Evolutionary conservation across 495 filamentous ascomycete genomes (phyloP).

Genomic region (Poronia punctata): DNA sequence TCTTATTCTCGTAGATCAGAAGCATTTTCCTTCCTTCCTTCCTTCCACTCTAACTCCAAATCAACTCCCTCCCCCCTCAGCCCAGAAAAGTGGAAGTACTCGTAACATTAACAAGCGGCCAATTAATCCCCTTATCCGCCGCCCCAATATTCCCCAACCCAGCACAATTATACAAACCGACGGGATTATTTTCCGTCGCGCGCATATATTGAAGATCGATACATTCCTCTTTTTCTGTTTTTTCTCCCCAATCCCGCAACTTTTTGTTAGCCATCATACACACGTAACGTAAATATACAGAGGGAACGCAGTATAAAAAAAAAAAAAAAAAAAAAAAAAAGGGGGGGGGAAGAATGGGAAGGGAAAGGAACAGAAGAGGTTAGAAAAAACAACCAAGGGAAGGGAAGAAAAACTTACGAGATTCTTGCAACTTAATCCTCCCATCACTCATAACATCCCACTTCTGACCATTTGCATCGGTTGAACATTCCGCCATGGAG

Average conservation of each 20-base stretch:
- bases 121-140: conserved; percentile 48
- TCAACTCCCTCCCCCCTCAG: not conserved
- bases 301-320: too few relatives aligned
- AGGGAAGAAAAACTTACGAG: not conserved
- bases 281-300: too few relatives aligned
- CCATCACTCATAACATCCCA: conserved; percentile 43
- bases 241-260: conserved; percentile 14
- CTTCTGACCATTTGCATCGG: conserved; percentile 34
- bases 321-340: too few relatives aligned
- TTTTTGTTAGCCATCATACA: too few relatives aligned
- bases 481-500: conserved; percentile 36
- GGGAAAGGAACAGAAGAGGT: too few relatives aligned
- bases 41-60: too few relatives aligned
- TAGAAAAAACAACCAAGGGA: too few relatives aligned
- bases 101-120: conserved; percentile 40
- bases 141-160: conserved; percentile 44
- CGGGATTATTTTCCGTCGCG: conserved; percentile 44
- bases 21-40: too few relatives aligned
- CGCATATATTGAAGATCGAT: conserved; percentile 47
- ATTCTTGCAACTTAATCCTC: conserved; percentile 37
- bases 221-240: conserved; percentile 36
- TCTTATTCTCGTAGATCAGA: too few relatives aligned
- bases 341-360: too few relatives aligned
- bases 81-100: not conserved
- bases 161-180: conserved; percentile 44